Evolutionary conservation across 768 basidiomycete species (phyloP), one percentile per base, ranked within the genome.

Genomic region (Tylopilus intermedius): DNA sequence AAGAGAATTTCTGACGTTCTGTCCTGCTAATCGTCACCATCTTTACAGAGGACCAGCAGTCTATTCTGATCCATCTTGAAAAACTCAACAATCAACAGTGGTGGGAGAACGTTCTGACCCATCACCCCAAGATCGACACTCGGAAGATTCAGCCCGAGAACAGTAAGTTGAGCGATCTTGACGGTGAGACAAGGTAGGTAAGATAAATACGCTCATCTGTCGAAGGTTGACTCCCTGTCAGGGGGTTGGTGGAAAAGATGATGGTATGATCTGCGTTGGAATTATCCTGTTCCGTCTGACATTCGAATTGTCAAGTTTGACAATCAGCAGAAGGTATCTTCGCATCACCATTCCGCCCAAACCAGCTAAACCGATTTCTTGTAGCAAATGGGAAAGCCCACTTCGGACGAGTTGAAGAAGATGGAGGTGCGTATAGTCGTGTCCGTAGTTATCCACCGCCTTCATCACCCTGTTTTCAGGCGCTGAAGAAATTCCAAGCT

Each of bases 211-310:
- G 27, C 26, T 42, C 26, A 48, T 52, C 13, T 47, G 58, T 50
- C 14, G 18, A 50, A 38, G 15, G 9, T 41, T 62, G 40, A 66
- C 49, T 4, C 37, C 37, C 45, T 35, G 2, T 2, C 62, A 90
- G 96, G 59, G 93, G 90, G 2, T 89, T 99, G 90, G 96, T 99
- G 4, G 96, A 99, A 72, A 99, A 99, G 77, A 99, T 99, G 96
- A 98, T 99, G 95, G 95, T 95, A 73, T 61, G 87, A 50, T 56
- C 9, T 44, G 15, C 9, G 14, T 24, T 45, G 38, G 21, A 45
- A 38, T 7, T 13, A 49, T 18, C 11, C 45, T 43, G 8, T 33
- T 21, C 39, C 35, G 35, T 54, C 61, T 57, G 40, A 67, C 32
- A 3, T 10, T 47, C 21, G 30, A 43, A 39, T 47, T n/a, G 37